These are phyloP conservation scores for Wickerhamomyces bovis DNA, from an alignment of 805 yeast genomes.

Conservation along the genomic window DNA sequence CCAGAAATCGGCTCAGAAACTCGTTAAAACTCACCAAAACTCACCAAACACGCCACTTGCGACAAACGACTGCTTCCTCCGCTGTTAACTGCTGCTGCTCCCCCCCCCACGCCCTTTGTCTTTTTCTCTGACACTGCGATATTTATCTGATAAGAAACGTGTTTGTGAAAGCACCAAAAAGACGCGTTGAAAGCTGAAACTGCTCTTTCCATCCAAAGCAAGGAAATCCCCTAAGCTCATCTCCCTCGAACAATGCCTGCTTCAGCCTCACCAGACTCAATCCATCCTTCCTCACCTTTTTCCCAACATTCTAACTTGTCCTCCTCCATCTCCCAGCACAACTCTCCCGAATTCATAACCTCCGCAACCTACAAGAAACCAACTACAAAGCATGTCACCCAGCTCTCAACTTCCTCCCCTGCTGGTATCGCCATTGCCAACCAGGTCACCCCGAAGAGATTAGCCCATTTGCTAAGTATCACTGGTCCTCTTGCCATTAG, in stretches of 20 bases:
- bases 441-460: slow-evolving; percentile 71
- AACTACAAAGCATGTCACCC: slow-evolving; percentile 24
- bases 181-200: background rate
- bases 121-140: background rate
- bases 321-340: slow-evolving; percentile 9
- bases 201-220: too few species aligned
- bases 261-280: slow-evolving; percentile 17
- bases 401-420: slow-evolving; percentile 73
- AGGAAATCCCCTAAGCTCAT: background rate
- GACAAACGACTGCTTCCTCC: background rate
- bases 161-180: background rate
- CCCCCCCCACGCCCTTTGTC: background rate
- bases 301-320: slow-evolving; percentile 16
- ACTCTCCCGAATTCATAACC: slow-evolving; percentile 23
- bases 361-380: slow-evolving; percentile 23
- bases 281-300: slow-evolving; percentile 24
- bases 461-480: slow-evolving; percentile 58
- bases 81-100: background rate
- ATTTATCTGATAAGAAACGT: background rate
- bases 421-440: slow-evolving; percentile 85
- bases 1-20: background rate
- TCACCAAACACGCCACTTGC: too few species aligned
- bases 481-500: slow-evolving; percentile 91
- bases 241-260: background rate
- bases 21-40: background rate